These are phyloP conservation scores for Spencermartinsiella europaea DNA, from an alignment of 805 yeast species.

Conservation along the genomic window DNA sequence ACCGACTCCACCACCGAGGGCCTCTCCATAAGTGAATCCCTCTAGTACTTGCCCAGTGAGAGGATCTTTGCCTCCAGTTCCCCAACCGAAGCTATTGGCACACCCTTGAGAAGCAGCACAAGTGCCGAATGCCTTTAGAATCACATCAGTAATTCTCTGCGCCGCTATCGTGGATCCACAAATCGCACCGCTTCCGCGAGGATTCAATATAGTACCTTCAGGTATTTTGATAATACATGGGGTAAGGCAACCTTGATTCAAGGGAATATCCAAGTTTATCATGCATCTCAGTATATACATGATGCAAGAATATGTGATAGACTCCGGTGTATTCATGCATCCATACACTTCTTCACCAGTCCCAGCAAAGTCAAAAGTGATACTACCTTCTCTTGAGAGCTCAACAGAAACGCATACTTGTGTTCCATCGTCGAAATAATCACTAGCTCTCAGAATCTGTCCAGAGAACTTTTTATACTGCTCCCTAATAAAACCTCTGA, in stretches of 20 bases:
- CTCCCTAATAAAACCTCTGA: conserved; percentile 46
- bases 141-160: conserved; percentile 84
- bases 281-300: conserved; percentile 79
- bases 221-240: conserved; percentile 70
- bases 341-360: conserved; percentile 82
- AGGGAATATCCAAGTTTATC: conserved; percentile 80
- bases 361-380: conserved; percentile 79
- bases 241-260: conserved; percentile 84
- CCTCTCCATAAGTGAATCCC: conserved; percentile 87
- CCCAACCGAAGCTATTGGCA: conserved; percentile 89
- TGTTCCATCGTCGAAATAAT: conserved; percentile 32
- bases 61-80: conserved; percentile 55
- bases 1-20: conserved; percentile 93
- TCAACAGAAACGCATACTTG: conserved; percentile 22
- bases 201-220: conserved; percentile 59
- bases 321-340: conserved; percentile 85
- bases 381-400: conserved; percentile 46
- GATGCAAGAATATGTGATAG: conserved; percentile 83
- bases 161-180: conserved; percentile 94
- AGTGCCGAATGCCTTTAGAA: conserved; percentile 76
- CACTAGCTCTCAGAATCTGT: conserved; percentile 21
- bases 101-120: conserved; percentile 96
- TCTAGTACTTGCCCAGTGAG: conserved; percentile 3
- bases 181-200: conserved; percentile 80
- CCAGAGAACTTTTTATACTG: conserved; percentile 36